phyloP scores from a whole-genome alignment of 768 basidiomycete genomes.

The Cystobasidium ongulense region DNA sequence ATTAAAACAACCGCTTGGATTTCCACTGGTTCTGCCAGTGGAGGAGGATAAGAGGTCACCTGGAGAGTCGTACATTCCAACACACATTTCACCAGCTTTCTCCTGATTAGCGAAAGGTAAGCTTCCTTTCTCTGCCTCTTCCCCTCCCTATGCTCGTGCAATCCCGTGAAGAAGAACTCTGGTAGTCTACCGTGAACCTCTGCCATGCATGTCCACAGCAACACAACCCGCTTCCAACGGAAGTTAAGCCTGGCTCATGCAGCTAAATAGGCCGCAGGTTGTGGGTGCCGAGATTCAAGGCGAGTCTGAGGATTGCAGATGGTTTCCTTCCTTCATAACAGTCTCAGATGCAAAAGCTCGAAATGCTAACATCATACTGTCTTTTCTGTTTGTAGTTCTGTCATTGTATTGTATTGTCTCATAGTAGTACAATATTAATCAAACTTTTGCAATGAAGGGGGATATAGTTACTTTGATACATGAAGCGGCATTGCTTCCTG shows the following conservation, averaged over 20 bases:
- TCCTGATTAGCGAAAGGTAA: not conserved
- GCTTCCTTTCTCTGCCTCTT: not conserved
- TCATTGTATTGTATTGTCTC: not conserved
- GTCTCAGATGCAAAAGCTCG: not conserved
- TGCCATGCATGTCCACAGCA: not conserved
- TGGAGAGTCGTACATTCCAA: conserved; percentile 26
- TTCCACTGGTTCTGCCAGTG: not conserved
- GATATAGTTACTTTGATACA: not conserved
- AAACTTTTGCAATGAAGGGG: not conserved
- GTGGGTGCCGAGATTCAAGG: conserved; percentile 21
- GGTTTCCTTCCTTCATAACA: not conserved
- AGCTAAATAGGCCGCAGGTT: not conserved
- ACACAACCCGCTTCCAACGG: conserved; percentile 18
- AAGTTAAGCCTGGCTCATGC: not conserved
- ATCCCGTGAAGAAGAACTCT: conserved; percentile 21
- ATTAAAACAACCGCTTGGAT: conserved; percentile 34
- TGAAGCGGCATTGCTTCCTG: not conserved
- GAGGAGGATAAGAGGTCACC: conserved; percentile 31
- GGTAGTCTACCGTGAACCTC: conserved; percentile 23
- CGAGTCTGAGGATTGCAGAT: conserved; percentile 3
- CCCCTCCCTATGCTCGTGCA: not conserved
- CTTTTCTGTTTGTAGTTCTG: too few relatives aligned
- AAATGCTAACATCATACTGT: not conserved
- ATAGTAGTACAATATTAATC: not conserved
- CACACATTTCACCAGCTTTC: not conserved